Base-by-base conservation (phyloP, 2,329 filamentous ascomycete species). In the Calonectria crousiana region DNA sequence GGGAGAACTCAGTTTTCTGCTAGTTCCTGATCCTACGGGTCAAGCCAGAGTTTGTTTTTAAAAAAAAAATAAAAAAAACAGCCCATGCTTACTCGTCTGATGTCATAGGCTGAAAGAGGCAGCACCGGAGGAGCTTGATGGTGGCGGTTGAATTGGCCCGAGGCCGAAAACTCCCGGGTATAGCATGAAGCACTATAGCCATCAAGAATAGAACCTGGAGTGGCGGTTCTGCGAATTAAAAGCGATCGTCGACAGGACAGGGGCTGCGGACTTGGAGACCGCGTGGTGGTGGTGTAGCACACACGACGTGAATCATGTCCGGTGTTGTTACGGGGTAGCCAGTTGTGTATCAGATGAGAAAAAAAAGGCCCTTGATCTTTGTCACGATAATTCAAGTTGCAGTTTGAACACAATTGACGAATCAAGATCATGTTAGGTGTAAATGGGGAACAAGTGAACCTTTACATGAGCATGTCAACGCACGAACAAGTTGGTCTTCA, bases 281-380 rank as follows among this genome's bases (percentile, higher is more conserved):
- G 62, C 41, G 62, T 52, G 52, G 52, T 67, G n/a, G 69, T 67
- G 53, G 69, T 47, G 51, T 67, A 23, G 38, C 69, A 71, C 49
- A 14, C n/a, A 49, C 56, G 56, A 41, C 53, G 64, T 32, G 64
- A 36, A 38, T 62, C 38, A 34, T 28, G 28, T 36, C 41, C 23
- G 36, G 32, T 65, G 51, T 56, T 47, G 69, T 71, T 49, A 58
- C 41, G 10, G 32, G 47, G 64, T 5, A 38, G 47, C 44, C 52
- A 30, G 28, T 34, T 30, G 14, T 72, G 70, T 67, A 53, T 72
- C 70, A 67, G 64, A 36, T 53, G 70, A 44, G 30, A 20, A 44
- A 47, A 36, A 38, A 67, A 65, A 11, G 6, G 6, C 41, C 4
- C 28, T 34, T 30, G 18, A 14, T 23, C 4, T 49, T 49, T 10